Base-by-base conservation (phyloP, 306 rosid species). In the Lathyrus tuberosus region DNA sequence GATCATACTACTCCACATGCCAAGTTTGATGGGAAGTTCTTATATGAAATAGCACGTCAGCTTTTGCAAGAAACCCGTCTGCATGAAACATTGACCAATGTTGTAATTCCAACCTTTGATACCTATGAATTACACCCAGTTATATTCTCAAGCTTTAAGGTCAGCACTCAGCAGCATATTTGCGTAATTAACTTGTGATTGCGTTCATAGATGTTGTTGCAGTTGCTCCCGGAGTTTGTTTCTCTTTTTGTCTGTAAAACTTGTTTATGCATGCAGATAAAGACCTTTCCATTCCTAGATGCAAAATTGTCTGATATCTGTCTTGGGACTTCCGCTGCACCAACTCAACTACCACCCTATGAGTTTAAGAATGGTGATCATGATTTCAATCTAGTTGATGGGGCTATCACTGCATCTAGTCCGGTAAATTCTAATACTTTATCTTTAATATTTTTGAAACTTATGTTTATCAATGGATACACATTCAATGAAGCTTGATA, bases 21-120 rank as follows among this genome's bases (percentile, higher is more conserved):
- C 0, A 75, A 70, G 70, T 70, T 37, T 42, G 62, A 75, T n/a
- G n/a, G n/a, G n/a, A n/a, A n/a, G n/a, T n/a, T n/a, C 22, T 20
- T 20, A 20, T 20, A 20, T 20, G 22, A 20, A n/a, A n/a, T n/a
- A n/a, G n/a, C n/a, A n/a, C n/a, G n/a, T n/a, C n/a, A n/a, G n/a
- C n/a, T n/a, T n/a, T n/a, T n/a, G n/a, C n/a, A n/a, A n/a, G n/a
- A n/a, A n/a, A n/a, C n/a, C n/a, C n/a, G n/a, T n/a, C n/a, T n/a
- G n/a, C n/a, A n/a, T 3, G 16, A 80, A 0, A 75, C 78, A 14
- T 17, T 80, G 4, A 65, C 84, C 0, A 65, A 66, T 18, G 75
- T 71, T 54, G 83, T 80, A 13, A 69, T 80, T 9, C 77, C 83
- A 57, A 24, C 73, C 13, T 80, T 69, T 10, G 80, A 80, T 43